Conservation (phyloP, 176 grass and related monocot species). For the Coix lacrymajobi region DNA sequence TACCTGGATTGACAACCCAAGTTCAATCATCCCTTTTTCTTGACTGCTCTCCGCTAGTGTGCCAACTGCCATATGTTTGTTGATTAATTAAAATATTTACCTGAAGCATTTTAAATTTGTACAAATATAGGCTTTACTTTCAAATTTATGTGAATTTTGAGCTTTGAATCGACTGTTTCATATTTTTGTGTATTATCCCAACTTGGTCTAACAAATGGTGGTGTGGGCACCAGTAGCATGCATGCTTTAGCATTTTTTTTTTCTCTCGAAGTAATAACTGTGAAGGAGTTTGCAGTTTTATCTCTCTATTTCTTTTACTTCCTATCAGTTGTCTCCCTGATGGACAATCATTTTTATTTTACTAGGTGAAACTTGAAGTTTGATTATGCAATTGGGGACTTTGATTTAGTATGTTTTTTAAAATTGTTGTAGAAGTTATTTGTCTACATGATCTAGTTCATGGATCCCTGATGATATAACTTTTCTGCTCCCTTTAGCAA, state of each 20-base stretch:
- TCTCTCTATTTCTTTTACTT: slow-evolving; percentile 7
- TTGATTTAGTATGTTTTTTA: neutral
- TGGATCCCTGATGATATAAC: neutral
- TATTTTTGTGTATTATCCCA: neutral
- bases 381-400: neutral
- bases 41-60: neutral
- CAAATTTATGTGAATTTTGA: neutral
- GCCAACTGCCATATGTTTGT: neutral
- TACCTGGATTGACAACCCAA: neutral
- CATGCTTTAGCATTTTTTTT: neutral
- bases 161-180: neutral
- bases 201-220: neutral
- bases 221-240: neutral
- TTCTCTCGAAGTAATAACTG: neutral
- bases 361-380: neutral
- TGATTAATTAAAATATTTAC: neutral
- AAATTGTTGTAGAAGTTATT: slow-evolving; percentile 6
- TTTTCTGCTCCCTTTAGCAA: neutral
- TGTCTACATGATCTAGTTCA: neutral
- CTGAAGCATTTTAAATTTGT: neutral
- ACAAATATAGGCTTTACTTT: neutral
- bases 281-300: slow-evolving; percentile 5
- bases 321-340: neutral
- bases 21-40: neutral
- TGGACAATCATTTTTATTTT: neutral